Evolutionary conservation across 1,284 basidiomycete genomes (phyloP).

Genomic region (Amanita bisporigera): DNA sequence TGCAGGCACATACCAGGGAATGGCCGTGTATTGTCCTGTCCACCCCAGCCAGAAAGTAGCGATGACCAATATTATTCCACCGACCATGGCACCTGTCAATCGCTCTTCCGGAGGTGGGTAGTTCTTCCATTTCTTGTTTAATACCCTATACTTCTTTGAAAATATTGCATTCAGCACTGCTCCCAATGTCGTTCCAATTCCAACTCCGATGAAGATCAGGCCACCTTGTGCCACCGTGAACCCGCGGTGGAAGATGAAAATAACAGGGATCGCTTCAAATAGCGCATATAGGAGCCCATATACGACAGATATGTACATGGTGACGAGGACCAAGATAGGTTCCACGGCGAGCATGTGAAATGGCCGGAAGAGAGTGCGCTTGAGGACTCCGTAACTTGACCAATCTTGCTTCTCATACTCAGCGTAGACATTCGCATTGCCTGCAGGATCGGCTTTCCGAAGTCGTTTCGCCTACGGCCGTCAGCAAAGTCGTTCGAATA

Average conservation of each 20-base stretch:
- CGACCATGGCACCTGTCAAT: constrained; percentile 59
- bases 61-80: constrained; percentile 55
- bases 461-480: constrained; percentile 48
- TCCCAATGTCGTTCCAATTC: constrained; percentile 65
- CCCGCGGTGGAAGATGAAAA: constrained; percentile 55
- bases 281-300: constrained; percentile 69
- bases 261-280: constrained; percentile 65
- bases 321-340: constrained; percentile 72
- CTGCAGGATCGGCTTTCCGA: constrained; percentile 53
- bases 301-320: constrained; percentile 70
- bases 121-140: constrained; percentile 58
- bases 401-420: constrained; percentile 69
- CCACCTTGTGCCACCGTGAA: constrained; percentile 64
- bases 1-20: constrained; percentile 68
- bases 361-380: constrained; percentile 63
- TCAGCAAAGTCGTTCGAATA: not conserved
- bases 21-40: constrained; percentile 60
- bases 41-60: constrained; percentile 69
- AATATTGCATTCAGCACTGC: constrained; percentile 51
- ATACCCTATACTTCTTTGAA: constrained; percentile 49
- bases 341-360: constrained; percentile 70
- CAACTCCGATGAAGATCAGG: constrained; percentile 75
- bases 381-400: constrained; percentile 55
- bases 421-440: constrained; percentile 53
- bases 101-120: constrained; percentile 67